Base-by-base conservation (phyloP, 352 stramenopile genomes). In the Globisporangium lucens region DNA sequence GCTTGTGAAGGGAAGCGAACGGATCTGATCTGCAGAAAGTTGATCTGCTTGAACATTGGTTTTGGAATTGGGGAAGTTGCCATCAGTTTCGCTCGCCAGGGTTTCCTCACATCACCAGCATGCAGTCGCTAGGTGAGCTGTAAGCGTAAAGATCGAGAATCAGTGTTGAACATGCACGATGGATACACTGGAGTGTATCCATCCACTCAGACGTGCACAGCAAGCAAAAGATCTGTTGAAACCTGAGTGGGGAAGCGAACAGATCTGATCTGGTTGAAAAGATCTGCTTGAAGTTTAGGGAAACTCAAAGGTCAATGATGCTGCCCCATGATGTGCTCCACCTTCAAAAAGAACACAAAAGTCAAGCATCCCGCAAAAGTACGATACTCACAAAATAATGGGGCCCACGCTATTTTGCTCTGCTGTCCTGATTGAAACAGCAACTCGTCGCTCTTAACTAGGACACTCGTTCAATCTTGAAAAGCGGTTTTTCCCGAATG, bases 401-500 rank as follows among this genome's bases (percentile, higher is more conserved):
- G 43, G 29, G 53, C 6, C 20, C 17, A 43, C 29, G 7, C 15
- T 43, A 43, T 27, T 51, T 24, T 49, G 15, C 4, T 7, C 8
- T 47, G 15, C 41, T 49, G 41, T 49, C 15, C 41, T 49, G 15
- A n/a, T 49, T 49, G 41, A 49, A 49, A 24, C 24, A 24, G 24
- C 3, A 22, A 20, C 8, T 10, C 9, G 47, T 2, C 5, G 6
- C 49, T 6, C 47, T 20, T 20, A 29, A 17, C 3, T 56, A 56
- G 8, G 49, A 5, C 49, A 3, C 10, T 1, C 10, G 22, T 7
- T 27, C 30, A 46, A 60, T 61, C 56, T 61, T 61, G 30, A 61
- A 61, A 61, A 61, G 56, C 56, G 33, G 56, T 47, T 61, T 61
- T 61, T 20, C 13, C 13, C 24, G 24, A 27, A 33, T 20, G 22